Evolutionary conservation across 2,329 filamentous ascomycete genomes (phyloP).

Genomic region (Pyrenophora tritici-repentis): DNA sequence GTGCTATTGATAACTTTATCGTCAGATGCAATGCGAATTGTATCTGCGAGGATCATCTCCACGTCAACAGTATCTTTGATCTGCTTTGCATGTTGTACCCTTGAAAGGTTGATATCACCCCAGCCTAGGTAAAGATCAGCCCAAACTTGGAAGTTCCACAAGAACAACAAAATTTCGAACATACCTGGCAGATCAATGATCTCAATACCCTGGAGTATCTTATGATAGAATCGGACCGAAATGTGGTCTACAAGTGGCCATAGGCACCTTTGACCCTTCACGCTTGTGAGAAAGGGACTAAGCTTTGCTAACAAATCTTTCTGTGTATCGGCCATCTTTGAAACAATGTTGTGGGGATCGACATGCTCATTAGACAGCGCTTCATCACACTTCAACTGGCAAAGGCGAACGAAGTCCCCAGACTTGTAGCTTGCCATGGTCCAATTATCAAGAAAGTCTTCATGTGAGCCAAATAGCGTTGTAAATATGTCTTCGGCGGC

Average conservation of each 20-base stretch:
- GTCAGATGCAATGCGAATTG: constrained; percentile 22
- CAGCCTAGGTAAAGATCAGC: constrained; percentile 16
- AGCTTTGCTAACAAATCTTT: constrained; percentile 17
- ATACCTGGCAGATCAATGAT: constrained; percentile 33
- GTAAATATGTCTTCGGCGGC: constrained; percentile 29
- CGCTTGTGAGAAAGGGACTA: constrained; percentile 22
- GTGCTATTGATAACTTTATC: constrained; percentile 23
- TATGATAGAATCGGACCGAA: constrained; percentile 17
- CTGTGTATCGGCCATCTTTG: constrained; percentile 3
- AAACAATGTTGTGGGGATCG: neutral
- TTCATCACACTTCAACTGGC: constrained; percentile 23
- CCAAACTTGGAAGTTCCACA: neutral
- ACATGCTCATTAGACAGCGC: constrained; percentile 9
- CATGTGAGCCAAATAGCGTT: constrained; percentile 22
- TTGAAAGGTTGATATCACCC: constrained; percentile 28
- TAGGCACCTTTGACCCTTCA: constrained; percentile 17
- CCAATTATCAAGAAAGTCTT: constrained; percentile 20
- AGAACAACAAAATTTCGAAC: neutral
- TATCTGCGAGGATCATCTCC: constrained; percentile 27
- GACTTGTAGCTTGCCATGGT: constrained; percentile 4
- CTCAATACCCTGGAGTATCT: constrained; percentile 17
- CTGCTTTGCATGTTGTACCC: constrained; percentile 21
- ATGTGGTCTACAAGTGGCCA: constrained; percentile 31
- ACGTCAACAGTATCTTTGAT: constrained; percentile 27
- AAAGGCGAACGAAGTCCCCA: constrained; percentile 19